A percentile compares a stretch with the other conserved stretches of the same genome.
Conservation (phyloP, 1,284 basidiomycete species). For the Chalciporus sp. region DNA sequence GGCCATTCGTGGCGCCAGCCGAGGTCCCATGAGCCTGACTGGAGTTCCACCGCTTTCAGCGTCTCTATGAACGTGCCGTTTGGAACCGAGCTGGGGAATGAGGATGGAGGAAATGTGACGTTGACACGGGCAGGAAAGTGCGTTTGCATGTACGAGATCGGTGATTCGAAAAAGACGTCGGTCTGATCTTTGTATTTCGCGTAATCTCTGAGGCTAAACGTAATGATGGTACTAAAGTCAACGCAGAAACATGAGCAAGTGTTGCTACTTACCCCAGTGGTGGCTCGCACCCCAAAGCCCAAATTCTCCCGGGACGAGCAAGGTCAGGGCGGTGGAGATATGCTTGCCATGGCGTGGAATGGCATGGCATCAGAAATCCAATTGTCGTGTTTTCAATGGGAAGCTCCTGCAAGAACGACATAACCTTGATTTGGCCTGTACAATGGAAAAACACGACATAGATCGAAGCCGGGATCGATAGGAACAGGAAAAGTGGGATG, state of each 20-base stretch:
- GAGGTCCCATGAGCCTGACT: conserved; percentile 33
- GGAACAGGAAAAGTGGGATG: conserved; percentile 48
- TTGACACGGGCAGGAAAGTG: conserved; percentile 72
- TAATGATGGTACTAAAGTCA: conserved; percentile 11
- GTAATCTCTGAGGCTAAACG: conserved; percentile 51
- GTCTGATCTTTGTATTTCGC: conserved; percentile 80
- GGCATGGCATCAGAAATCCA: conserved; percentile 94
- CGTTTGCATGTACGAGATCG: conserved; percentile 62
- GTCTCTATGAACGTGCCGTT: conserved; percentile 36
- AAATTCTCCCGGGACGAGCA: conserved; percentile 54
- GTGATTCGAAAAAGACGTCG: conserved; percentile 79
- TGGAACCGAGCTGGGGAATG: conserved; percentile 58
- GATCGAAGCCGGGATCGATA: conserved; percentile 59
- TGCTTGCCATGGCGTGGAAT: conserved; percentile 95
- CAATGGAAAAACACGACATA: conserved; percentile 79
- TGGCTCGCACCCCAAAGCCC: conserved; percentile 92
- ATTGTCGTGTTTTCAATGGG: conserved; percentile 57
- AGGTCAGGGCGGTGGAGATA: conserved; percentile 78
- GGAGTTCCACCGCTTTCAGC: conserved; percentile 22
- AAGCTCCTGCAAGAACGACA: conserved; percentile 61
- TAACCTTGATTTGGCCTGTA: conserved; percentile 75
- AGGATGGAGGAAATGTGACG: conserved; percentile 64
- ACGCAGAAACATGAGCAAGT: not conserved
- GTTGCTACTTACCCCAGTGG: conserved; percentile 65
- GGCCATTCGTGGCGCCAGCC: conserved; percentile 79